These are phyloP conservation scores for Monosporozyma unispora DNA, from an alignment of 805 yeast genomes.

Conservation along the genomic window DNA sequence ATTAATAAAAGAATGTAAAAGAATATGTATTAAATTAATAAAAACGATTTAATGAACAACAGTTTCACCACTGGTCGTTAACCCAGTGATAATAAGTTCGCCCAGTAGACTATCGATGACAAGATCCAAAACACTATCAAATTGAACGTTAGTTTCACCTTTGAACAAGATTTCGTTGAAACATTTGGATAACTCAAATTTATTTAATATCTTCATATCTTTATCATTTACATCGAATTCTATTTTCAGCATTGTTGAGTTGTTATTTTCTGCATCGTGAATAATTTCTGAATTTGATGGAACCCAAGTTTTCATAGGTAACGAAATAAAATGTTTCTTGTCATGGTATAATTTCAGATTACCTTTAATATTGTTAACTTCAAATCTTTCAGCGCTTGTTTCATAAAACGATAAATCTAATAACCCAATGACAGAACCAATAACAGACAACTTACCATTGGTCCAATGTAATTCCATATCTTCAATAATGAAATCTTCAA, in stretches of 20 bases:
- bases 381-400: conserved; percentile 17
- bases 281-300: conserved; percentile 32
- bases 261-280: conserved; percentile 12
- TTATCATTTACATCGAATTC: conserved; percentile 35
- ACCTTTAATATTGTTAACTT: conserved; percentile 36
- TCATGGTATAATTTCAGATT: conserved; percentile 33
- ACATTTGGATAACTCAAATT: conserved; percentile 35
- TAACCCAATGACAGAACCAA: conserved; percentile 32
- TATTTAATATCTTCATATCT: conserved; percentile 36
- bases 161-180: conserved; percentile 33
- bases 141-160: conserved; percentile 31
- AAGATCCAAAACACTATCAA: conserved; percentile 20
- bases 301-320: conserved; percentile 39
- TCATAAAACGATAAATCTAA: conserved; percentile 28
- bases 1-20: neutral
- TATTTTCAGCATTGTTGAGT: conserved; percentile 28
- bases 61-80: conserved; percentile 23
- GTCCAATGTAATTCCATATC: conserved; percentile 30
- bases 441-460: conserved; percentile 20
- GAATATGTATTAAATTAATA: neutral
- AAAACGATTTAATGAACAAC: conserved; percentile 9
- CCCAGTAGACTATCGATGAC: conserved; percentile 20
- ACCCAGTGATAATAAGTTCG: conserved; percentile 21
- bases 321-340: conserved; percentile 35
- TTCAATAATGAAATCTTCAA: conserved; percentile 33